Evolutionary conservation across 441 rosid genomes (phyloP), one percentile per base, ranked within the genome.

Genomic region (Populus hybrid): DNA sequence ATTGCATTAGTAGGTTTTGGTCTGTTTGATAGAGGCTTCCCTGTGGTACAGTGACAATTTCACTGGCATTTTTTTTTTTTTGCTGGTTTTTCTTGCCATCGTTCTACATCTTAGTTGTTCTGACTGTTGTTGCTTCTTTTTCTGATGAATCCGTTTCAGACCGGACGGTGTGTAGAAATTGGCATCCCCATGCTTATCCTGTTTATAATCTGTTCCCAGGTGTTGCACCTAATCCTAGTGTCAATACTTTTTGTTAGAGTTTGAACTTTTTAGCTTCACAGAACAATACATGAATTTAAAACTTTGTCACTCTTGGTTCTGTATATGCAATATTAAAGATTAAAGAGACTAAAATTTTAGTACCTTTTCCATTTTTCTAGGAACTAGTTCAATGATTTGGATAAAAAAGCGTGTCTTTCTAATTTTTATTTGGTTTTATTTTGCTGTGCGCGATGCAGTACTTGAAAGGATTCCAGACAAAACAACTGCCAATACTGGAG

Each of bases 11-110:
- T 88, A 10, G 99, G 98, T 76, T 97, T 97, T 75, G 99, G 99
- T 32, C 86, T 97, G 79, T 97, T 97, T 87, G 97, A 97, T 75
- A 91, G 97, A 86, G 99, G 99, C 82, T 97, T 97, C 88, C 98
- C 98, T 23, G 86, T 92, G 98, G 99, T 97, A 92, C 19, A 12
- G 46, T 77, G 67, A 75, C 76, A 26, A 63, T 70, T 65, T 30
- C 14, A 34, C 35, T 59, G 61, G 42, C 78, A 64, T 71, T 76
- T 24, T 53, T 24, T 40, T 7, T 21, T 77, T 65, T 40, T 32
- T 14, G 28, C 26, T 0, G 12, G 14, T 9, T 61, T 19, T 61
- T 61, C 2, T 40, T 61, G 28, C 66, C 7, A 3, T 7, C 24
- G 10, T 73, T 42, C 76, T 26, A 5, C 53, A 67, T 70, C 61